phyloP scores from a whole-genome alignment of 75 land plant species.

The Pinus tabuliformis region DNA sequence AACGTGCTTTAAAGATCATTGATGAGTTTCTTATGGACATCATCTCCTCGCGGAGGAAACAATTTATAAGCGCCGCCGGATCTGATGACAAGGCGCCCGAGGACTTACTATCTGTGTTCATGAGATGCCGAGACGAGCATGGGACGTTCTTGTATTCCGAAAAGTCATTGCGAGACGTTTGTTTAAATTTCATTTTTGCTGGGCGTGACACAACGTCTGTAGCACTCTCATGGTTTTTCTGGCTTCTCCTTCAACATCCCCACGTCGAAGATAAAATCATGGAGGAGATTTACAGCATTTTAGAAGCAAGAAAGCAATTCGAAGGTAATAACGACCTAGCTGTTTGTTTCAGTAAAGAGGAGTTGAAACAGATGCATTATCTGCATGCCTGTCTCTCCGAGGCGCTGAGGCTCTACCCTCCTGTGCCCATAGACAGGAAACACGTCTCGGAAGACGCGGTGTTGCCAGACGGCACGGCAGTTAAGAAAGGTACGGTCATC shows the following conservation, averaged over 20 bases:
- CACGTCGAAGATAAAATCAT: constrained; percentile 20
- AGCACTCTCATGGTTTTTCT: constrained; percentile 36
- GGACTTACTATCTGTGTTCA: constrained; percentile 30
- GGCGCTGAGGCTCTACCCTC: constrained; percentile 41
- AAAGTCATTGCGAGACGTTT: constrained; percentile 19
- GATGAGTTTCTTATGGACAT: constrained; percentile 7
- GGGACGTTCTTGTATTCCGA: not conserved
- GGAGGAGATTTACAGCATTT: not conserved
- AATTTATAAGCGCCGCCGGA: not conserved
- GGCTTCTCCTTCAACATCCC: constrained; percentile 27
- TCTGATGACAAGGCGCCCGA: constrained; percentile 12
- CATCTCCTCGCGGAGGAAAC: not conserved
- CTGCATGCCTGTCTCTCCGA: constrained; percentile 41
- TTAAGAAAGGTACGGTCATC: not conserved
- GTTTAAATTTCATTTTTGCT: constrained; percentile 26
- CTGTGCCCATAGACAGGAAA: constrained; percentile 20
- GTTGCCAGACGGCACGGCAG: constrained; percentile 8
- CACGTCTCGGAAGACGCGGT: not conserved
- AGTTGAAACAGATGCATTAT: constrained; percentile 20
- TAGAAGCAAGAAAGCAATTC: not conserved
- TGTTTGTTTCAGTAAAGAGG: not conserved
- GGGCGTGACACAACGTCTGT: constrained; percentile 35
- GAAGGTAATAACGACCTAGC: not conserved
- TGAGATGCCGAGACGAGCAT: not conserved
- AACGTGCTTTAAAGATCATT: not conserved